phyloP scores from a whole-genome alignment of 2,329 filamentous ascomycete genomes.

The Apiospora pterosperma region DNA sequence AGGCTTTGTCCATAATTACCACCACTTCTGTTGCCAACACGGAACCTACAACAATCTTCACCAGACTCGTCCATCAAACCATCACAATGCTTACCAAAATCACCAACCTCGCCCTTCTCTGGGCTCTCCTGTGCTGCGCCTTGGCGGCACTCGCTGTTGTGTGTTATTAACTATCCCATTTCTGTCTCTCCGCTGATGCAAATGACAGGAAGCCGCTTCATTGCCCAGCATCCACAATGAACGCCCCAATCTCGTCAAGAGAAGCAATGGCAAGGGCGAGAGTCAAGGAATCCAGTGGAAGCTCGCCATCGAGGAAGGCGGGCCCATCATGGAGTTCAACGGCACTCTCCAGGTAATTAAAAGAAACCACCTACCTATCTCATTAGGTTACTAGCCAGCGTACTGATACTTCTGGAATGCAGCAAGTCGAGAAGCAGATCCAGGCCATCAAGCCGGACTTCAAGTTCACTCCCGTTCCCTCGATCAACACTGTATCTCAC shows the following conservation, averaged over 20 bases:
- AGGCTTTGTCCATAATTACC: no score
- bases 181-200: not conserved
- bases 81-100: not conserved
- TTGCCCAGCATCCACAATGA: not conserved
- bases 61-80: not conserved
- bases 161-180: not conserved
- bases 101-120: not conserved
- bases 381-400: not conserved
- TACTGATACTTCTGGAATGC: not conserved
- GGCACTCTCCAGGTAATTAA: not conserved
- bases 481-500: not conserved
- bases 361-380: not conserved
- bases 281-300: constrained; percentile 8
- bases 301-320: not conserved
- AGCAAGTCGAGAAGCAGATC: not conserved
- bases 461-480: not conserved
- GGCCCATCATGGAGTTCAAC: constrained; percentile 1
- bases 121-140: not conserved
- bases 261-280: not conserved
- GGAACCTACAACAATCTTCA: not conserved
- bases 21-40: not conserved
- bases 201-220: not conserved
- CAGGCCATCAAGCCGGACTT: not conserved
- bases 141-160: not conserved
- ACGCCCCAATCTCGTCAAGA: not conserved